These are phyloP conservation scores for Penicillium sp. DNA, from an alignment of 2,329 filamentous ascomycete species.

Conservation along the genomic window DNA sequence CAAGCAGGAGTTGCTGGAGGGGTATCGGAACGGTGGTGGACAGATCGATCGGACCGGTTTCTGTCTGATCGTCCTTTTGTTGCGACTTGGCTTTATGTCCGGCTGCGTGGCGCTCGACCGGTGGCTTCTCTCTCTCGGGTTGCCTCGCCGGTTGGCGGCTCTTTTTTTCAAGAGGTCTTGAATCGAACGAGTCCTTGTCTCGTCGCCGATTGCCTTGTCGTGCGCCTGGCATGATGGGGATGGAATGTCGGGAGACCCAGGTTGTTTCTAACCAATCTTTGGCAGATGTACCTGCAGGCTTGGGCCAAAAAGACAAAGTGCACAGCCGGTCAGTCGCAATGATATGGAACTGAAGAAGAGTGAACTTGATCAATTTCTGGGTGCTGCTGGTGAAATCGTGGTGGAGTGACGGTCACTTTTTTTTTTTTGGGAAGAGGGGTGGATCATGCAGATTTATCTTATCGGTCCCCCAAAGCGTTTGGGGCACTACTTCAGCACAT, in stretches of 20 bases:
- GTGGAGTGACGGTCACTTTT: too few species aligned
- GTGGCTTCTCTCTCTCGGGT: slow-evolving; percentile 5
- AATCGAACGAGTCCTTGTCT: slow-evolving; percentile 3
- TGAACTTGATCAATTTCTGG: too few species aligned
- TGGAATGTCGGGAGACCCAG: neutral
- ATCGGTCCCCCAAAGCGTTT: too few species aligned
- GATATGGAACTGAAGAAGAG: too few species aligned
- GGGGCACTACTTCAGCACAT: too few species aligned
- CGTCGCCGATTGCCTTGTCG: slow-evolving; percentile 11
- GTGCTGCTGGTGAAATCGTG: too few species aligned
- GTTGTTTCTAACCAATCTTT: neutral
- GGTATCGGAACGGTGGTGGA: slow-evolving; percentile 41
- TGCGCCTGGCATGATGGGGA: slow-evolving; percentile 5
- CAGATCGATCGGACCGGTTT: slow-evolving; percentile 17
- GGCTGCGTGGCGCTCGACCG: neutral
- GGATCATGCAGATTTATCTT: too few species aligned
- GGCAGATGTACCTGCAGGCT: too few species aligned
- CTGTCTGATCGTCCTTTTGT: neutral
- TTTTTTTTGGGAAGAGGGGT: too few species aligned
- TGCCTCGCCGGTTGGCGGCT: slow-evolving; percentile 6
- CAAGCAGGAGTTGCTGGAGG: slow-evolving; percentile 64
- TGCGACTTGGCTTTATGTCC: slow-evolving; percentile 1
- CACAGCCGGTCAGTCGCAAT: too few species aligned
- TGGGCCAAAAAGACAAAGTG: too few species aligned
- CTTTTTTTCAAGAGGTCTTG: slow-evolving; percentile 4